Evolutionary conservation across 2,329 filamentous ascomycete genomes (phyloP).

Genomic region (Anthostomella pinea): DNA sequence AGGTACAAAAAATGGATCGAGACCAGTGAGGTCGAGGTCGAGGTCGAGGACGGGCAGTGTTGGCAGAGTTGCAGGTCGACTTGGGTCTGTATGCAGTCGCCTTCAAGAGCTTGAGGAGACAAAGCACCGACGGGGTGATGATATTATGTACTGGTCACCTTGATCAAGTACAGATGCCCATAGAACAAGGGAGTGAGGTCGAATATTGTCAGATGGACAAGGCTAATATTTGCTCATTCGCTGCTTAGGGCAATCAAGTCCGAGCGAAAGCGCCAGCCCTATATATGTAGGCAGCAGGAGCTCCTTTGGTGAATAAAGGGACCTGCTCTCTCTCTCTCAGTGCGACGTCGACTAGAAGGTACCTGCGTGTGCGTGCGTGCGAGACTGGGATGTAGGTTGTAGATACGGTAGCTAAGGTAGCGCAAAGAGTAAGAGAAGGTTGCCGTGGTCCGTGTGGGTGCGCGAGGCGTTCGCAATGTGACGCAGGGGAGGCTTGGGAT

Average conservation of each 20-base stretch:
- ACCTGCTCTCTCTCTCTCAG: conserved; percentile 8
- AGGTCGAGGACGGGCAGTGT: no score
- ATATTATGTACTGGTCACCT: no score
- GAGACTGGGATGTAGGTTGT: neutral
- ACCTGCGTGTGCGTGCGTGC: neutral
- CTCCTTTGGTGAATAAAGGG: neutral
- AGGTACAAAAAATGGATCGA: conserved; percentile 10
- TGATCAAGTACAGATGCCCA: neutral
- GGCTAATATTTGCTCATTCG: conserved; percentile 31
- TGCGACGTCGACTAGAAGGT: conserved; percentile 17
- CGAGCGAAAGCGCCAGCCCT: conserved; percentile 23
- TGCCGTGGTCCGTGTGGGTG: conserved; percentile 6
- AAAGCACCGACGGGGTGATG: no score
- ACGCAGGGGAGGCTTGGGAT: conserved; percentile 26
- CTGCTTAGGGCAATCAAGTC: conserved; percentile 22
- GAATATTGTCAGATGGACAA: conserved; percentile 24
- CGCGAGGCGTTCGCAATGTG: conserved; percentile 20
- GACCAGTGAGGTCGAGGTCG: no score
- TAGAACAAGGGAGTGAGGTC: conserved; percentile 11
- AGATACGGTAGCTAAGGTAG: conserved; percentile 1
- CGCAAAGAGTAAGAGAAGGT: no score
- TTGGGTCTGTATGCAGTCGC: no score
- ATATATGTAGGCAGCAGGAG: conserved; percentile 20
- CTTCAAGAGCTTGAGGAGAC: no score
- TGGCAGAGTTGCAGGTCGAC: no score